Conservation (phyloP, 148 eudicot genomes). For the Persicaria maculosa region DNA sequence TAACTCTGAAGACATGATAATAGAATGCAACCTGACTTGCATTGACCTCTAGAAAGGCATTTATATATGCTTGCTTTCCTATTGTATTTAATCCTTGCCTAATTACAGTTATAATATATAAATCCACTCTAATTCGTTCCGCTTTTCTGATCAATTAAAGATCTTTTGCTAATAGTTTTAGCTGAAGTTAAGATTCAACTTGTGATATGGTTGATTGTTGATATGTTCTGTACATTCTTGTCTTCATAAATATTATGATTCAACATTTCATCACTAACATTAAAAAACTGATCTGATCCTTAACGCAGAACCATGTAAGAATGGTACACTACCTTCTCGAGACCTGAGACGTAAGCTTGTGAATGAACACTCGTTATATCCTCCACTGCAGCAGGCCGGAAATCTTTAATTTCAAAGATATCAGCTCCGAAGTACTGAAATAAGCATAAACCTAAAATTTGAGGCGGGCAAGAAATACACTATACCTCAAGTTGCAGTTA, state of each 20-base stretch:
- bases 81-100: no score
- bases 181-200: not conserved
- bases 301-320: not conserved
- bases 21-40: not conserved
- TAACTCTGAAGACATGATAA: not conserved
- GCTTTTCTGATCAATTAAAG: not conserved
- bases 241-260: not conserved
- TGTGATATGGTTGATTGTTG: slow-evolving; percentile 2
- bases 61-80: no score
- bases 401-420: slow-evolving; percentile 55
- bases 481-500: not conserved
- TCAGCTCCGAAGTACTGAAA: slow-evolving; percentile 64
- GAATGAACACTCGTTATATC: slow-evolving; percentile 77
- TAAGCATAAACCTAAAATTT: slow-evolving; percentile 4
- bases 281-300: not conserved
- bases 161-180: not conserved
- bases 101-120: not conserved
- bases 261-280: not conserved
- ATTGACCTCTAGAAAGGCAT: not conserved
- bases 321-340: slow-evolving; percentile 63
- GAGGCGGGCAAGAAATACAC: not conserved
- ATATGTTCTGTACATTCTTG: not conserved
- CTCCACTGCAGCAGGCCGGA: slow-evolving; percentile 54
- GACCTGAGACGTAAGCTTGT: slow-evolving; percentile 72
- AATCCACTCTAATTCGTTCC: not conserved